Base-by-base conservation (phyloP, 768 basidiomycete genomes). In the Pulveroboletus frians region DNA sequence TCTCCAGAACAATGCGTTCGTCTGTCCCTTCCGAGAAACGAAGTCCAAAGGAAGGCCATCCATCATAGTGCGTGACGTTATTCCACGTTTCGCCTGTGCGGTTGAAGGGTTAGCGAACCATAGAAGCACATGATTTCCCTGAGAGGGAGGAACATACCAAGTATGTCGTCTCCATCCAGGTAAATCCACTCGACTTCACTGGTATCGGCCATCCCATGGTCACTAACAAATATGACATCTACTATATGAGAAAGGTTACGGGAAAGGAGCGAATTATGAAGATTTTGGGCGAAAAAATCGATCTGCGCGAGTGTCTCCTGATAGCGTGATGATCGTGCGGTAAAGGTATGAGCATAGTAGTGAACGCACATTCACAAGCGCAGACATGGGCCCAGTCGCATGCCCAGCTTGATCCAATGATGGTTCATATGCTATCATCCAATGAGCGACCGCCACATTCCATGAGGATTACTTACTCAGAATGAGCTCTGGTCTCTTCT, bases 161-260 rank as follows among this genome's bases (percentile, higher is more conserved):
- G 64, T 7, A 68, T 48, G 23, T 54, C 60, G 1, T 56, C 55
- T 15, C 21, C 85, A 62, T 96, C 91, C 46, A 96, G 73, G 66
- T 85, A 89, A 30, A 94, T 69, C 41, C 79, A 75, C 42, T 85
- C 79, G 0, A 83, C 82, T 53, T 87, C 76, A 52, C 81, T 82
- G n/a, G 91, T 95, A 63, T 90, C 88, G 1, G 82, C 85, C 88
- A 92, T 93, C n/a, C 90, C 91, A 58, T 92, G 87, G 62, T 91
- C 89, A 53, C 85, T 87, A 54, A 96, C 92, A 57, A 94, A 92
- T 20, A 95, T 77, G 29, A 95, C 75, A 63, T 96, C 90, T 11
- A 92, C 84, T 17, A 94, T 87, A 39, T 86, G 78, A 2, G 80
- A 83, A 21, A 95, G 75, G 60, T 93, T 91, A 6, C 93, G 81